Conservation (phyloP, 345 rosid genomes). For the Dimocarpus longan region DNA sequence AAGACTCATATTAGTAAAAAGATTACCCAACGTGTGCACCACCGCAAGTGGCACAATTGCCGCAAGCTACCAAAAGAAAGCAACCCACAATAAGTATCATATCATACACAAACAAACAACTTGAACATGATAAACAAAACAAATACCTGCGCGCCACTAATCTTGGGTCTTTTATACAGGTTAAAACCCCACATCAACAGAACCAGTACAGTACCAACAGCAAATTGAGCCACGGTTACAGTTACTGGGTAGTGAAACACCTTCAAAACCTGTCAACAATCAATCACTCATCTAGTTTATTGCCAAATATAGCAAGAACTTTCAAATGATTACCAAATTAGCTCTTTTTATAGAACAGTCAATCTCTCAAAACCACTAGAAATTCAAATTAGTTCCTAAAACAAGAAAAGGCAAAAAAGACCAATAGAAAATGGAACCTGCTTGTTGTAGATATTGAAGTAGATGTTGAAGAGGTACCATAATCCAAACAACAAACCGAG, state of each 20-base stretch:
- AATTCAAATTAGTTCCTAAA: neutral
- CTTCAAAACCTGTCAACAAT: slow-evolving; percentile 75
- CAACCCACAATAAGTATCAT: slow-evolving; percentile 16
- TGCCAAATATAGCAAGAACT: neutral
- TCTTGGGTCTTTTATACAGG: slow-evolving; percentile 75
- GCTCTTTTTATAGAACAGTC: neutral
- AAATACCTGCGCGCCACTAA: slow-evolving; percentile 64
- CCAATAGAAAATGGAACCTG: slow-evolving; percentile 53
- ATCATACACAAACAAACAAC: slow-evolving; percentile 2
- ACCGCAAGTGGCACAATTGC: slow-evolving; percentile 85
- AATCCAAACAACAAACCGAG: slow-evolving; percentile 80
- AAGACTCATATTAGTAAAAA: slow-evolving; percentile 95
- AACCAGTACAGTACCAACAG: slow-evolving; percentile 79
- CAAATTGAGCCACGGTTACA: slow-evolving; percentile 68
- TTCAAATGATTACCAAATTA: neutral
- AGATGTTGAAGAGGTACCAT: slow-evolving; percentile 93
- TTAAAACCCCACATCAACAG: slow-evolving; percentile 78
- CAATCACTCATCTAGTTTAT: no score
- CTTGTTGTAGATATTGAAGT: slow-evolving; percentile 99
- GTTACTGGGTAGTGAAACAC: slow-evolving; percentile 76
- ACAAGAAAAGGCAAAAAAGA: neutral
- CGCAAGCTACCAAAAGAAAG: slow-evolving; percentile 55
- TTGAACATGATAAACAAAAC: neutral
- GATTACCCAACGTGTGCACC: slow-evolving; percentile 87
- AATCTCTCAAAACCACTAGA: neutral